Conservation (phyloP, 441 rosid species). For the Mallotus repandus region DNA sequence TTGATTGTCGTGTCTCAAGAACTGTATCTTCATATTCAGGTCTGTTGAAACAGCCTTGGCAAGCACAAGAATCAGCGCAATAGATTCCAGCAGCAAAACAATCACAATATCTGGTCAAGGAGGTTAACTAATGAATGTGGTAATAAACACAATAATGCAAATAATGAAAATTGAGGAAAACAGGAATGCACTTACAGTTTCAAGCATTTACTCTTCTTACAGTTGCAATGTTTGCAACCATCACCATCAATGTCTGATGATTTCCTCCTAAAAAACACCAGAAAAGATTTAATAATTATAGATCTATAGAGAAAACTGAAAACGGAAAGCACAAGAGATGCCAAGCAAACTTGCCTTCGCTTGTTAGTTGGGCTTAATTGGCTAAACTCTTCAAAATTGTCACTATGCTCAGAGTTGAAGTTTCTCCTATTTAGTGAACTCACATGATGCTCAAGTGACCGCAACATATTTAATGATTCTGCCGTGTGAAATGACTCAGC, state of each 20-base stretch:
- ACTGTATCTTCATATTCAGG: conserved; percentile 56
- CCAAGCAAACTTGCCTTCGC: conserved; percentile 43
- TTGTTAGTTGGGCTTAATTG: conserved; percentile 41
- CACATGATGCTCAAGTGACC: conserved; percentile 22
- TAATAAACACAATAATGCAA: conserved; percentile 6
- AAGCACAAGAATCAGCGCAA: conserved; percentile 55
- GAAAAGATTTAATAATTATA: neutral
- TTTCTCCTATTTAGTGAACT: conserved; percentile 36
- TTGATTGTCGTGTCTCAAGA: conserved; percentile 49
- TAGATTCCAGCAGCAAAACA: conserved; percentile 69
- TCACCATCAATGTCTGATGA: conserved; percentile 31
- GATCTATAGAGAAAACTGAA: conserved; percentile 1
- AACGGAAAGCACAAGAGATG: conserved; percentile 14
- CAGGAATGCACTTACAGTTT: conserved; percentile 52
- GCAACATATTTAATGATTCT: conserved; percentile 25
- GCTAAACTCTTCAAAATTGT: conserved; percentile 36
- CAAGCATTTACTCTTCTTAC: conserved; percentile 65
- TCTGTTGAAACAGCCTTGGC: conserved; percentile 60
- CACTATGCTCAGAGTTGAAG: conserved; percentile 31
- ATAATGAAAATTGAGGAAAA: neutral
- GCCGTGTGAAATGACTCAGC: conserved; percentile 27
- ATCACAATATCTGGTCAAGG: conserved; percentile 62
- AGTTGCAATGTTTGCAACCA: conserved; percentile 63
- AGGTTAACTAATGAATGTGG: neutral
- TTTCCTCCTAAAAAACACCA: conserved; percentile 43